Percentiles rank a stretch among this genome's conserved stretches.
Conservation (phyloP, 179 eudicot genomes). For the Silene coronaria region DNA sequence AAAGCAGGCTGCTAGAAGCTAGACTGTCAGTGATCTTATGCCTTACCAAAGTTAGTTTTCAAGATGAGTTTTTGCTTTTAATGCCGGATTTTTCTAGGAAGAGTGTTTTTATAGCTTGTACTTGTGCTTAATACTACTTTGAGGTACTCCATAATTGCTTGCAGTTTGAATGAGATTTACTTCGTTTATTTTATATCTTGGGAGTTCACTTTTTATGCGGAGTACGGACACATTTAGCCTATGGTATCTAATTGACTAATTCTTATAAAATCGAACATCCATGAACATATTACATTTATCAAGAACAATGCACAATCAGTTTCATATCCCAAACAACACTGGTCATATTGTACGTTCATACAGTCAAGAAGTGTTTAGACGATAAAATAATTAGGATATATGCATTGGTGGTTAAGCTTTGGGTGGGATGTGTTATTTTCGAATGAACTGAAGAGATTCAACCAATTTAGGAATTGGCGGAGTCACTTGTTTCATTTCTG, state of each 20-base stretch:
- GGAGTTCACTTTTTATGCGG: neutral
- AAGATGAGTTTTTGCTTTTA: neutral
- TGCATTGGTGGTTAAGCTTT: constrained; percentile 1
- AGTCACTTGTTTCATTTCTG: constrained; percentile 18
- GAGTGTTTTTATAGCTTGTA: neutral
- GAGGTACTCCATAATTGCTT: neutral
- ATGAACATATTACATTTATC: neutral
- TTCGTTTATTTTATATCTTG: neutral
- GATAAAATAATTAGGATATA: neutral
- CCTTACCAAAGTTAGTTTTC: neutral
- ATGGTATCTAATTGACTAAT: neutral
- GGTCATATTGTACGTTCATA: neutral
- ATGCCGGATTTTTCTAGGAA: neutral
- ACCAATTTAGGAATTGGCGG: constrained; percentile 21
- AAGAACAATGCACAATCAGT: neutral
- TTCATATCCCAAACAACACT: neutral
- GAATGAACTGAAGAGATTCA: constrained; percentile 8
- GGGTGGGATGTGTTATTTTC: constrained; percentile 6
- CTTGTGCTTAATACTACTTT: neutral
- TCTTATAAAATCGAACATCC: neutral
- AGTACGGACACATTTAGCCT: neutral
- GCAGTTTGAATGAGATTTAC: neutral
- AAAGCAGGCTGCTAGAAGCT: constrained; percentile 51
- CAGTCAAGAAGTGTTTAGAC: neutral
- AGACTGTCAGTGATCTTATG: constrained; percentile 13